These are phyloP conservation scores for Cubamyces lactineus DNA, from an alignment of 768 basidiomycete species.

Conservation along the genomic window DNA sequence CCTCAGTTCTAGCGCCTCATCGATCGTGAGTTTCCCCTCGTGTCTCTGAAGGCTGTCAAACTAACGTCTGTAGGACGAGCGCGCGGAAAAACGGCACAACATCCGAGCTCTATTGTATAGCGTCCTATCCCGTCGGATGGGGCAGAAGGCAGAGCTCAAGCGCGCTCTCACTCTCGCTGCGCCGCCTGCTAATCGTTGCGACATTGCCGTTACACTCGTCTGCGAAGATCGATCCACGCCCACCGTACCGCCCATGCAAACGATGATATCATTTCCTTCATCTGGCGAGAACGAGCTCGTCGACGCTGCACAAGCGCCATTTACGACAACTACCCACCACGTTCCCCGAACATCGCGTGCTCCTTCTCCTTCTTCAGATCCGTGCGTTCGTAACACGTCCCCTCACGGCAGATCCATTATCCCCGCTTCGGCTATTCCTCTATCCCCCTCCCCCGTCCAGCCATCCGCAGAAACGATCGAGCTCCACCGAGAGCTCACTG, in stretches of 20 bases:
- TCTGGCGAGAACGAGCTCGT: neutral
- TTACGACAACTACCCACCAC: neutral
- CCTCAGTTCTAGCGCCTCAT: neutral
- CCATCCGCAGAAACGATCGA: neutral
- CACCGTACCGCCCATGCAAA: neutral
- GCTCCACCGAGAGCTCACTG: constrained; percentile 1
- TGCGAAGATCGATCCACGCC: neutral
- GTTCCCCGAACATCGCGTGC: neutral
- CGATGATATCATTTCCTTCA: neutral
- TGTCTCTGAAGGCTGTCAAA: too few relatives aligned
- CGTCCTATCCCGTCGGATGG: too few relatives aligned
- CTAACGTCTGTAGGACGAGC: too few relatives aligned
- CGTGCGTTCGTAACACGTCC: neutral
- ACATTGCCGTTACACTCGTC: neutral
- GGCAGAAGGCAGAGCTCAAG: too few relatives aligned
- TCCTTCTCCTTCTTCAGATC: neutral
- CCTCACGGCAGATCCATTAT: neutral
- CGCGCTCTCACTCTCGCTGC: too few relatives aligned
- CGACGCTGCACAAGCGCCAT: neutral
- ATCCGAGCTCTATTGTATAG: too few relatives aligned
- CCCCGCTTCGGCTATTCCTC: neutral
- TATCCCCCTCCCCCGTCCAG: neutral
- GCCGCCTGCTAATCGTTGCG: neutral
- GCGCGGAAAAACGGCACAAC: too few relatives aligned
- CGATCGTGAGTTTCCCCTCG: too few relatives aligned